These are phyloP conservation scores for Staphylotrichum tortipilum DNA, from an alignment of 495 filamentous ascomycete genomes.

Conservation along the genomic window DNA sequence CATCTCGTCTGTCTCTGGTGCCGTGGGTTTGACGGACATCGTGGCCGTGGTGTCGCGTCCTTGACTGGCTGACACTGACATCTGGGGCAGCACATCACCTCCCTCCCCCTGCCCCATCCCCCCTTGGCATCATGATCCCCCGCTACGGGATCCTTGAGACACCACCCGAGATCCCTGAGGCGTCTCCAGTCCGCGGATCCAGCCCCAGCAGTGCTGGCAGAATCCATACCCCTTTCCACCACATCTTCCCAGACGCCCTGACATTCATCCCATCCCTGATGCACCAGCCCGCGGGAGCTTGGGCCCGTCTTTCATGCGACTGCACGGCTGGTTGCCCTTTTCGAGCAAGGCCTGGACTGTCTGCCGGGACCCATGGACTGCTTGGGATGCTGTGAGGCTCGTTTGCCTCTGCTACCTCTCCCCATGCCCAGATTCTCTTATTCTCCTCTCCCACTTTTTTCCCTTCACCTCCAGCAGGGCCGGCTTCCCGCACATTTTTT, in stretches of 20 bases:
- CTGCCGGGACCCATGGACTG: too few species aligned
- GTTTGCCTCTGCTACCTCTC: constrained; percentile 26
- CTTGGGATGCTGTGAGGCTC: too few species aligned
- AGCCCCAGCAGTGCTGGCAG: constrained; percentile 15
- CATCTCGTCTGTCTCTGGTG: neutral
- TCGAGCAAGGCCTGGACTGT: constrained; percentile 17
- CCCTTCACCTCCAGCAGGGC: constrained; percentile 18
- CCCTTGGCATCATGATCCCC: constrained; percentile 8
- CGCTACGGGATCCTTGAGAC: constrained; percentile 7
- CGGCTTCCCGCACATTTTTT: constrained; percentile 8
- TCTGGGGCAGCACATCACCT: too few species aligned
- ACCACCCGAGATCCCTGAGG: constrained; percentile 12
- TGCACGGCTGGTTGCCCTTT: constrained; percentile 16
- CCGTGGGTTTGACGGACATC: too few species aligned
- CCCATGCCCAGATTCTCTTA: neutral
- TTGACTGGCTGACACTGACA: too few species aligned
- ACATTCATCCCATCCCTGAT: constrained; percentile 16
- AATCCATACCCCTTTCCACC: constrained; percentile 9
- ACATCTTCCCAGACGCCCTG: constrained; percentile 8
- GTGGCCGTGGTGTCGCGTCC: too few species aligned
- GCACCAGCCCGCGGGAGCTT: constrained; percentile 10
- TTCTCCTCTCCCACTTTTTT: constrained; percentile 17
- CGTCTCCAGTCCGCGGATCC: constrained; percentile 15
- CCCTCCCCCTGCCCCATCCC: too few species aligned
- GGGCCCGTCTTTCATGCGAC: constrained; percentile 19